Evolutionary conservation across 148 eudicot genomes (phyloP), one percentile per base, ranked within the genome.

Genomic region (Linanthus parryae): DNA sequence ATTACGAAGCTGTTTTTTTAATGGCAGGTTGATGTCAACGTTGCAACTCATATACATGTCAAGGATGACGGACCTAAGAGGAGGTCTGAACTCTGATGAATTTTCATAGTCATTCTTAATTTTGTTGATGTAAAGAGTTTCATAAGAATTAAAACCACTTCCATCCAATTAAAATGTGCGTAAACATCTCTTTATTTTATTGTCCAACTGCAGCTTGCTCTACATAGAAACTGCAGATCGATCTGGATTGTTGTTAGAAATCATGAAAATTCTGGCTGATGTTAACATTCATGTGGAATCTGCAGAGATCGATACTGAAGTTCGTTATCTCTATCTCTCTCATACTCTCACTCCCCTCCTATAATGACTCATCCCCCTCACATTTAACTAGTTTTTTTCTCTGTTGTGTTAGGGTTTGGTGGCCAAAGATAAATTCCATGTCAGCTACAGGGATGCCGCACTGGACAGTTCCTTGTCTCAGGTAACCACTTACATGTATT

Each of bases 241-340:
- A 60, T 72, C 98, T 16, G 98, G 98, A 8, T 48, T 91, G 76
- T 68, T 91, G 68, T 52, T 86, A 68, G 98, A 91, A 69, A 58
- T 91, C 35, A 62, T 91, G 62, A 83, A 84, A 68, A 77, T 86
- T 29, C 76, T 91, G 72, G 72, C 84, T 47, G 98, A 91, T 69
- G 61, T 79, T 45, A 86, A 86, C 57, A 34, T 86, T 31, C 72
- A 49, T 49, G 98, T 91, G 53, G 95, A 86, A 65, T 91, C 98
- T 42, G 98, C 98, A 16, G 94, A 81, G 75, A 86, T 91, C 45
- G 95, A 86, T 39, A 91, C 98, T 49, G 95, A 81, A 64, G 97
- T 91, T 73, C 34, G 67, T 27, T 12, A 33, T 43, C 49, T 49
- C 49, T 35, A 19, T 29, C 41, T 23, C 24, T 52, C 41, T 33